Base-by-base conservation (phyloP, 805 yeast genomes). In the Candida namnaoensis region DNA sequence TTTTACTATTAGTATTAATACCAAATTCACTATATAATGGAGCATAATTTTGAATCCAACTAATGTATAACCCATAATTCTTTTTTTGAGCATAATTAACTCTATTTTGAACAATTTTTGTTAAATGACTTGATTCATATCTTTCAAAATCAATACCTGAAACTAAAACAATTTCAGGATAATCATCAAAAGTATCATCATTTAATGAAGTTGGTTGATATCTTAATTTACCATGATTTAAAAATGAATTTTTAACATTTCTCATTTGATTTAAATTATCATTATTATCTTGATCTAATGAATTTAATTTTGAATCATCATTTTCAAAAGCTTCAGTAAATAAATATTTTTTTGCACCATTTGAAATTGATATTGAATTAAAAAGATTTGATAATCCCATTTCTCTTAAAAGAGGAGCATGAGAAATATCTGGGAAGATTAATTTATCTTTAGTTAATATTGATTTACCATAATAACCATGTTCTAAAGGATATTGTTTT, bases 11-110 rank as follows among this genome's bases (percentile, higher is more conserved):
- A 11, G 5, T 4, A 27, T 11, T 61, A 47, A 63, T 60, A 44
- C 66, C 61, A 51, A 70, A 60, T 33, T 69, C 69, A 42, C 75
- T 69, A 43, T 82, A 51, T 13, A 71, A 50, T 7, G 91, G 90
- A 14, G 76, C 54, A 61, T 86, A 90, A 58, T 93, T 97, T 60
- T 87, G 90, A 32, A 72, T 60, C 86, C 91, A 88, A 45, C 96
- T 74, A 24, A 85, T 76, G 54, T 88, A 91, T 26, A 88, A 63
- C 30, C 96, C 98, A 59, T 81, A 91, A 34, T 76, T 75, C 54
- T 87, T 88, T 11, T 68, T 68, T 59, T 82, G 85, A 6, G 95
- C 95, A 57, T 90, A 91, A 58, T 88, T 90, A 27, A 85, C 82
- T 54, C 97, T 74, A 60, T 88, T 88, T 58, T 88, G 95, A 15